These are phyloP conservation scores for Tetradesmus obliquus DNA, from an alignment of 139 green algal genomes.

Conservation along the genomic window DNA sequence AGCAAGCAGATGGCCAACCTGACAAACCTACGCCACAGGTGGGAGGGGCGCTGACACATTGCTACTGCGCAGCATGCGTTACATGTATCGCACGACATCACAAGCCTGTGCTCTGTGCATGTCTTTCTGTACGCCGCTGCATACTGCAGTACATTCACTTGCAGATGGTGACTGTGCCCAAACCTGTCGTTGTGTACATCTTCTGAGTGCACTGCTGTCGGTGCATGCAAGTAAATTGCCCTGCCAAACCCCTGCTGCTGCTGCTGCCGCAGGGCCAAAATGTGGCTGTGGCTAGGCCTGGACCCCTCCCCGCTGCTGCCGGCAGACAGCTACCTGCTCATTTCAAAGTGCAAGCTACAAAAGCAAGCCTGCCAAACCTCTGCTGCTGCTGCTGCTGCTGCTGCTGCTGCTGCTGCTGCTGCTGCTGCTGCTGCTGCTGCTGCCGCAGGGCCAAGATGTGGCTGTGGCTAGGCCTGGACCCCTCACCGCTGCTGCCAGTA, in stretches of 20 bases:
- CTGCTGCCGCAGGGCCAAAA: neutral
- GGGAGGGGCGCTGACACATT: neutral
- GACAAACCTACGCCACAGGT: conserved; percentile 31
- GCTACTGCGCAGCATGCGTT: too few relatives aligned
- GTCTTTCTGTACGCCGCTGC: too few relatives aligned
- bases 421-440: neutral
- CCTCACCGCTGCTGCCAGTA: neutral
- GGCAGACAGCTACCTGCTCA: neutral
- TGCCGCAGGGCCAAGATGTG: conserved; percentile 33
- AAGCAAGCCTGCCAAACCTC: too few relatives aligned
- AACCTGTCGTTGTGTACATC: too few relatives aligned
- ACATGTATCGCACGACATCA: too few relatives aligned
- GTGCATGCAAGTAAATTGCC: too few relatives aligned
- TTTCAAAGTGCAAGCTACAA: too few relatives aligned
- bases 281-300: neutral
- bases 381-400: neutral
- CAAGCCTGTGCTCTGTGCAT: too few relatives aligned
- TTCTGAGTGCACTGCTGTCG: neutral
- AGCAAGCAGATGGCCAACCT: conserved; percentile 5
- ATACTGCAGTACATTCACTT: too few relatives aligned
- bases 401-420: neutral
- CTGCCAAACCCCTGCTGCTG: too few relatives aligned
- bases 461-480: conserved; percentile 14
- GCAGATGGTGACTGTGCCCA: too few relatives aligned
- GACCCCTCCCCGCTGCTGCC: neutral